These are phyloP conservation scores for Saitozyma sp. DNA, from an alignment of 768 basidiomycete genomes.

Conservation along the genomic window DNA sequence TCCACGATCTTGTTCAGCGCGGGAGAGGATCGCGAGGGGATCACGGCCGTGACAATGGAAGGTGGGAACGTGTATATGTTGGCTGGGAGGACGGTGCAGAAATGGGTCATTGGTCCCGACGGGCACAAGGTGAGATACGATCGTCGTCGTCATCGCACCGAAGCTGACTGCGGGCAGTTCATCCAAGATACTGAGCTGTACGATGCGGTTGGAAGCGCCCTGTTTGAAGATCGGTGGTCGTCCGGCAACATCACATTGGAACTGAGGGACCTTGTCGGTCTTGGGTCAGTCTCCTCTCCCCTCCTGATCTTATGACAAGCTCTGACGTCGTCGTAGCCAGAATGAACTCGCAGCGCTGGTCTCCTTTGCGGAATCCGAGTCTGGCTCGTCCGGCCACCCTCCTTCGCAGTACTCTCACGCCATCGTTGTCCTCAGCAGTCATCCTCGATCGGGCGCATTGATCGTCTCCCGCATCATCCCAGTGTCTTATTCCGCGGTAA, in stretches of 20 bases:
- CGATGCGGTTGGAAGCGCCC: conserved; percentile 34
- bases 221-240: conserved; percentile 42
- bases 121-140: conserved; percentile 24
- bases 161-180: conserved; percentile 15
- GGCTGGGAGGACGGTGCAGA: conserved; percentile 25
- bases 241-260: conserved; percentile 36
- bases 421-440: conserved; percentile 36
- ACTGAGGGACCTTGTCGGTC: conserved; percentile 40
- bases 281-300: conserved; percentile 15
- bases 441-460: conserved; percentile 18
- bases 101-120: conserved; percentile 25
- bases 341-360: conserved; percentile 47
- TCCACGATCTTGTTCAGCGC: conserved; percentile 40
- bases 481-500: conserved; percentile 26
- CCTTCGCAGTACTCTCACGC: conserved; percentile 35
- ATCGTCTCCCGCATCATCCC: conserved; percentile 19
- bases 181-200: conserved; percentile 37
- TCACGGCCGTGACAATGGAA: conserved; percentile 29
- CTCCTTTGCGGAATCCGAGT: conserved; percentile 27
- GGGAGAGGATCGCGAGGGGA: conserved; percentile 25
- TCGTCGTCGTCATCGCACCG: background rate
- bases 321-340: conserved; percentile 9
- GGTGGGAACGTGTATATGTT: conserved; percentile 25
- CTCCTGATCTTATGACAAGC: background rate
- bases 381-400: conserved; percentile 20